Evolutionary conservation across 2,329 filamentous ascomycete species (phyloP).

Genomic region (Sclerotinia spermophila): DNA sequence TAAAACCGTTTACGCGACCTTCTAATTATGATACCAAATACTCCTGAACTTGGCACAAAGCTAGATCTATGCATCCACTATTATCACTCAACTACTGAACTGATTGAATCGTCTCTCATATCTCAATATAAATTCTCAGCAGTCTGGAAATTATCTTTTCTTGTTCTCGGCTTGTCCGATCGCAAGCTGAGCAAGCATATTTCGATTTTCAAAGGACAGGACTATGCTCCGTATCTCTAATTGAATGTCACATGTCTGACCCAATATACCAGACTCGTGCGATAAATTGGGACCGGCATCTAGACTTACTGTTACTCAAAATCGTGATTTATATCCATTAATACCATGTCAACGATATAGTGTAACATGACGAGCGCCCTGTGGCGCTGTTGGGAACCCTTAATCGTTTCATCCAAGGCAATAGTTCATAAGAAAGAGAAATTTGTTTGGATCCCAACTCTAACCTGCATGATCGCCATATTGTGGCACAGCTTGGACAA

Average conservation of each 20-base stretch:
- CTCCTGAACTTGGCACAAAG: background rate
- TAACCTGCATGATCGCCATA: constrained; percentile 9
- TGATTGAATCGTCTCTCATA: background rate
- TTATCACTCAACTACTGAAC: background rate
- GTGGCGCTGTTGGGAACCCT: background rate
- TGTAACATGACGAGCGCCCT: background rate
- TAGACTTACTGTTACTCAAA: too few relatives aligned
- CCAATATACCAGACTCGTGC: background rate
- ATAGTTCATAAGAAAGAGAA: background rate
- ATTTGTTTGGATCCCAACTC: background rate
- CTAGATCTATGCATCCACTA: background rate
- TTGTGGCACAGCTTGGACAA: background rate
- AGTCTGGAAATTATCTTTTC: constrained; percentile 6
- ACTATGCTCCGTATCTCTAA: background rate
- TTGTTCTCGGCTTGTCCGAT: background rate
- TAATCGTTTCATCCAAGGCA: constrained; percentile 1
- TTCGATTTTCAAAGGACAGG: background rate
- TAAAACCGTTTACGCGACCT: background rate
- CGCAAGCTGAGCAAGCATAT: background rate
- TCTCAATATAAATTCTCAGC: background rate
- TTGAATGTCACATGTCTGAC: background rate
- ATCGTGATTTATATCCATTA: background rate
- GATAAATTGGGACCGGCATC: background rate
- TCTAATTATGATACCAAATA: background rate
- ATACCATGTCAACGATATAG: background rate